Evolutionary conservation across 495 filamentous ascomycete genomes (phyloP).

Genomic region (Aspergillus nanangensis): DNA sequence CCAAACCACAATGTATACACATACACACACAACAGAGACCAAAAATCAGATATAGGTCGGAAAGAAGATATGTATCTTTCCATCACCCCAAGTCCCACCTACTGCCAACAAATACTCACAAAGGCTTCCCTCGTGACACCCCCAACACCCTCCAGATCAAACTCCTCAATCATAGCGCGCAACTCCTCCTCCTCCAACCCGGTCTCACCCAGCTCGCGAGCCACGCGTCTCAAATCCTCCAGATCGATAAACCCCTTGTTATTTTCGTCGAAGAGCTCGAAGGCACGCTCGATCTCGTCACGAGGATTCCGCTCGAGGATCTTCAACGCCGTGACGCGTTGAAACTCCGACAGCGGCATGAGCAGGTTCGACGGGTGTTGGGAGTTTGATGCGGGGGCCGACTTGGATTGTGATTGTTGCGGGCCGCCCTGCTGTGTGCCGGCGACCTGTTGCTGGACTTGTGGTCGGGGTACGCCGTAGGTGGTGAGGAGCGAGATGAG

Average conservation of each 20-base stretch:
- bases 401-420: conserved; percentile 23
- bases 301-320: conserved; percentile 78
- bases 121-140: conserved; percentile 90
- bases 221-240: conserved; percentile 80
- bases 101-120: conserved; percentile 69
- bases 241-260: conserved; percentile 81
- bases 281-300: conserved; percentile 89
- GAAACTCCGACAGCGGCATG: conserved; percentile 69
- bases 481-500: conserved; percentile 70
- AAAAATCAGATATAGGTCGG: too few relatives aligned
- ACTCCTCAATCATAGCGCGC: conserved; percentile 95
- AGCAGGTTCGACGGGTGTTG: conserved; percentile 54
- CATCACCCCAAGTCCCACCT: conserved; percentile 7
- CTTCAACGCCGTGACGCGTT: conserved; percentile 71
- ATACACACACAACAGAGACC: conserved; percentile 6
- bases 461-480: conserved; percentile 59
- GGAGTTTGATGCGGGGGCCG: conserved; percentile 30
- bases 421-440: conserved; percentile 18
- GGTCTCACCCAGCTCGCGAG: conserved; percentile 85
- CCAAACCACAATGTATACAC: neutral
- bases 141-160: conserved; percentile 90
- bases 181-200: conserved; percentile 89
- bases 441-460: conserved; percentile 39
- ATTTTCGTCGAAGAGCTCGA: conserved; percentile 80
- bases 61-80: too few relatives aligned